Percentiles rank a stretch among this genome's conserved stretches.
Conservation (phyloP, 306 rosid genomes). For the Cicer chorassanicum region DNA sequence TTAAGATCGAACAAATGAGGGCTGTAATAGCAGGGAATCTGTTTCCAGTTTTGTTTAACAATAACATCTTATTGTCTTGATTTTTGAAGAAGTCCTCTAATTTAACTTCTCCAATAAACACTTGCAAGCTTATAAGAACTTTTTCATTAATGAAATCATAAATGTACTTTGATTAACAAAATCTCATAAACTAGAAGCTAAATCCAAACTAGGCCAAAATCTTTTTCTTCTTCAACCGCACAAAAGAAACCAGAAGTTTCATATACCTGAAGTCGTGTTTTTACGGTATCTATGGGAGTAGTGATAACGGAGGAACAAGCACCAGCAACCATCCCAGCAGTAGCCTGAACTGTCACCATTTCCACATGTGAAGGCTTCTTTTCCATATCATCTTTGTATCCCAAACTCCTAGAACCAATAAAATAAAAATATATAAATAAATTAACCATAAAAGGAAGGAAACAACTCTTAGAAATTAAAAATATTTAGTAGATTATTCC, state of each 20-base stretch:
- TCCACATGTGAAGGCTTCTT: slow-evolving; percentile 76
- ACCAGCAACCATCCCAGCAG: slow-evolving; percentile 86
- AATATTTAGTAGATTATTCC: not conserved
- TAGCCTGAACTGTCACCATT: slow-evolving; percentile 81
- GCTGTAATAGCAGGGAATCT: too few relatives aligned
- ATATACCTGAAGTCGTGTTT: slow-evolving; percentile 88
- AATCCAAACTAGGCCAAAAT: not conserved
- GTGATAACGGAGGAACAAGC: slow-evolving; percentile 84
- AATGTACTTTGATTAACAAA: slow-evolving; percentile 6
- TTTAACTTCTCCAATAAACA: not conserved
- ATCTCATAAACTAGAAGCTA: not conserved
- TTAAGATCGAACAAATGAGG: too few relatives aligned
- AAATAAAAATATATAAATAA: slow-evolving; percentile 29
- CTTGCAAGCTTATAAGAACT: not conserved
- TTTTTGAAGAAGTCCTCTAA: not conserved
- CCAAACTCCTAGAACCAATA: slow-evolving; percentile 62
- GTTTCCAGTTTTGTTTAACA: too few relatives aligned
- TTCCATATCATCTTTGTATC: slow-evolving; percentile 60
- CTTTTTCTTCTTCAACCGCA: not conserved
- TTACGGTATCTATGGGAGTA: slow-evolving; percentile 85
- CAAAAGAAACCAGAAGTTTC: not conserved
- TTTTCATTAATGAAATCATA: not conserved
- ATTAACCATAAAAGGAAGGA: not conserved
- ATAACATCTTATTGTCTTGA: not conserved
- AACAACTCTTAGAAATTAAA: not conserved